These are phyloP conservation scores for Larix kaempferi DNA, from an alignment of 75 land plant genomes.

Conservation along the genomic window DNA sequence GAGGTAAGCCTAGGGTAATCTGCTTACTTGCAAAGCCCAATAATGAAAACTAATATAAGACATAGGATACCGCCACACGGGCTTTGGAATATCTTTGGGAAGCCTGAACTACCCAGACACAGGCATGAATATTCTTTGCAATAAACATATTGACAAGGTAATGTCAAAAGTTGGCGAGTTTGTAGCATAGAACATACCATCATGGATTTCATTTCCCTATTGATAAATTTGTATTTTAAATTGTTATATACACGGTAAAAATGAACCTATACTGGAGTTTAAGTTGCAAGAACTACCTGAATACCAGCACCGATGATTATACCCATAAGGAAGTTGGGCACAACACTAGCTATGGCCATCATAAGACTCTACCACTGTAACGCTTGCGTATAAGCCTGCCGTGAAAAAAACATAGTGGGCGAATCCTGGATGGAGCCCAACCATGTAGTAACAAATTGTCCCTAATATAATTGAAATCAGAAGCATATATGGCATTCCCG, in stretches of 20 bases:
- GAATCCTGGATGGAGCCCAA: conserved; percentile 88
- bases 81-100: conserved; percentile 84
- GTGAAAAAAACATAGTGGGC: conserved; percentile 77
- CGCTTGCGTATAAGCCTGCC: conserved; percentile 77
- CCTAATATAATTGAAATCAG: conserved; percentile 71
- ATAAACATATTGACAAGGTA: no score
- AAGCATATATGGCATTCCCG: conserved; percentile 82
- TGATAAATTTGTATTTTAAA: no score
- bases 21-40: conserved; percentile 88
- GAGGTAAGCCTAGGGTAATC: no score
- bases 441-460: conserved; percentile 88
- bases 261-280: no score
- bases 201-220: no score
- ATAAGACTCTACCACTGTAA: conserved; percentile 95
- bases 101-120: conserved; percentile 90
- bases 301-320: conserved; percentile 97
- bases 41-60: conserved; percentile 79
- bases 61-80: conserved; percentile 83
- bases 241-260: no score
- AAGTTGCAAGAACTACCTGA: conserved; percentile 47
- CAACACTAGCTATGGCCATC: conserved; percentile 98
- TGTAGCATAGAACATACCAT: no score
- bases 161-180: no score
- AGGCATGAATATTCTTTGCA: conserved; percentile 87
- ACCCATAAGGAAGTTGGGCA: conserved; percentile 99